A percentile compares a stretch with the other conserved stretches of the same genome.
Conservation (phyloP, 139 green algal genomes). For the Picocystis salinarum region DNA sequence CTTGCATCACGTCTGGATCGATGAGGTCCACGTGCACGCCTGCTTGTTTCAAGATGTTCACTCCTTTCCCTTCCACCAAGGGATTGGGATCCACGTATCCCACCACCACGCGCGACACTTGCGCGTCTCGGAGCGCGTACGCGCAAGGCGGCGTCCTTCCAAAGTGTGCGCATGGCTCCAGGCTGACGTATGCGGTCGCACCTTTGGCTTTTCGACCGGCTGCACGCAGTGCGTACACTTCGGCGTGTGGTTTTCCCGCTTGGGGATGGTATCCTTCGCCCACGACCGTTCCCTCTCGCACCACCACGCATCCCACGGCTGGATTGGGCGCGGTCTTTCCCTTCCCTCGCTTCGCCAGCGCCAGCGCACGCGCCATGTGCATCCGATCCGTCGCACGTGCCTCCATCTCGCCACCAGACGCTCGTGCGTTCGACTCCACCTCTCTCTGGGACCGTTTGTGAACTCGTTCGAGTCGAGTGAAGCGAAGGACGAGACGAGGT, state of each 20-base stretch:
- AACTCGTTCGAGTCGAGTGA: too few relatives aligned
- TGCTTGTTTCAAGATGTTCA: slow-evolving; percentile 3
- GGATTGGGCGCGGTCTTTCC: slow-evolving; percentile 86
- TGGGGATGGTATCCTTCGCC: slow-evolving; percentile 88
- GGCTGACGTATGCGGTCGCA: slow-evolving; percentile 91
- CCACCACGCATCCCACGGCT: slow-evolving; percentile 85
- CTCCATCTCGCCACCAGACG: too few relatives aligned
- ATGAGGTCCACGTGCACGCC: slow-evolving; percentile 1
- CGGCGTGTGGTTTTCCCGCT: slow-evolving; percentile 85
- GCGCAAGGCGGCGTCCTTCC: slow-evolving; percentile 85
- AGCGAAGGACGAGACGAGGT: too few relatives aligned
- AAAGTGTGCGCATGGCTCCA: slow-evolving; percentile 96
- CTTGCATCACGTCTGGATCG: not conserved
- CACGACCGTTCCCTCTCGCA: slow-evolving; percentile 59
- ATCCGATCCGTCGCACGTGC: too few relatives aligned
- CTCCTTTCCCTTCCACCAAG: slow-evolving; percentile 44
- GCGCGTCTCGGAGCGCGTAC: slow-evolving; percentile 61
- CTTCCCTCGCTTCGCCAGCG: slow-evolving; percentile 44
- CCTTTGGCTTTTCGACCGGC: slow-evolving; percentile 46
- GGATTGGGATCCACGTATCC: slow-evolving; percentile 75
- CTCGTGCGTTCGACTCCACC: too few relatives aligned
- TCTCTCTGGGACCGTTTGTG: too few relatives aligned
- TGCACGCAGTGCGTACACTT: slow-evolving; percentile 84
- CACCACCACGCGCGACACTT: slow-evolving; percentile 61
- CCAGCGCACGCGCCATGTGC: slow-evolving; percentile 63